Conservation (phyloP, 768 basidiomycete species). For the Collybia sordida region DNA sequence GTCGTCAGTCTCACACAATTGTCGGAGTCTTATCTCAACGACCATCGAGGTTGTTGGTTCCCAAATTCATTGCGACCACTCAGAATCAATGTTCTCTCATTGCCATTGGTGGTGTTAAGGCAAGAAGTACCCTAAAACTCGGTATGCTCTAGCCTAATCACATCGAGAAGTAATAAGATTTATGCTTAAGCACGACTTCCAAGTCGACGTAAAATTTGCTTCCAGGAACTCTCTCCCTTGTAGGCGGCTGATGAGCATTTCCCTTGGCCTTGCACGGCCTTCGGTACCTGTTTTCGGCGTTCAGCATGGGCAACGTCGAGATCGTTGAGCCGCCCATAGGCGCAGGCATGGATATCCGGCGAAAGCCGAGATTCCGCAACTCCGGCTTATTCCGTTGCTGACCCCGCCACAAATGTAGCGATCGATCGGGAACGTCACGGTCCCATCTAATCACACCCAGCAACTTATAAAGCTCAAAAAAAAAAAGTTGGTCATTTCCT, state of each 20-base stretch:
- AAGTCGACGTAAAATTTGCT: slow-evolving; percentile 5
- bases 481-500: slow-evolving; percentile 27
- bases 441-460: slow-evolving; percentile 15
- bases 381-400: slow-evolving; percentile 12
- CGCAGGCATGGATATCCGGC: slow-evolving; percentile 22
- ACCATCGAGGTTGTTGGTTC: too few species aligned
- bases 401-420: slow-evolving; percentile 11
- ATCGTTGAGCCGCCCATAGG: slow-evolving; percentile 1
- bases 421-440: slow-evolving; percentile 26
- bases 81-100: too few species aligned
- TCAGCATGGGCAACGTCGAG: slow-evolving; percentile 7
- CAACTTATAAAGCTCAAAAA: slow-evolving; percentile 37
- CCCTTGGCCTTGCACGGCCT: slow-evolving; percentile 5
- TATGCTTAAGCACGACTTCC: neutral
- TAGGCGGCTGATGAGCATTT: slow-evolving; percentile 3
- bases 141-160: too few species aligned
- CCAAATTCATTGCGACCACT: too few species aligned
- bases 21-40: too few species aligned
- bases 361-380: slow-evolving; percentile 21
- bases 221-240: slow-evolving; percentile 6
- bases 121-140: too few species aligned
- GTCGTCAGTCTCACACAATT: too few species aligned
- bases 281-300: slow-evolving; percentile 22
- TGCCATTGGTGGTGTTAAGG: too few species aligned
- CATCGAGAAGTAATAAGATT: too few species aligned